These are phyloP conservation scores for Diplocarpon mali DNA, from an alignment of 2,329 filamentous ascomycete species.

Conservation along the genomic window DNA sequence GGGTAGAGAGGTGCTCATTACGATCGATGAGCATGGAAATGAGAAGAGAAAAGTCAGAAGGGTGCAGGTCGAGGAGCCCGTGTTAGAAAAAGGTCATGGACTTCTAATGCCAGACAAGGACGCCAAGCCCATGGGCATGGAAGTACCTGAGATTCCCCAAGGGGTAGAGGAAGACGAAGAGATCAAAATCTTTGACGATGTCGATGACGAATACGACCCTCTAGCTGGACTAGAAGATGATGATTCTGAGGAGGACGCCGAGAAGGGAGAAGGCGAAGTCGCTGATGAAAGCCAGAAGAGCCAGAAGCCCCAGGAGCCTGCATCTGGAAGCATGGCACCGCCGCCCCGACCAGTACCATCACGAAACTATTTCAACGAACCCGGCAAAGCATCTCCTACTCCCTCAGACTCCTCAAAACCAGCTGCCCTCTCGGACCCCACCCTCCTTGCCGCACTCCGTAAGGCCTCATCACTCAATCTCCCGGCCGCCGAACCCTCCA, in stretches of 20 bases:
- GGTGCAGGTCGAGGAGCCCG: conserved; percentile 32
- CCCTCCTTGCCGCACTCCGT: conserved; percentile 73
- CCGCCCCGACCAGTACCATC: conserved; percentile 34
- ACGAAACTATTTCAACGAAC: conserved; percentile 52
- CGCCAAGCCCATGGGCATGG: conserved; percentile 51
- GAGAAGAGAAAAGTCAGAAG: conserved; percentile 55
- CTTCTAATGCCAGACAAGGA: conserved; percentile 43
- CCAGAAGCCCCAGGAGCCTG: conserved; percentile 6
- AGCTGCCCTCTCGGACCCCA: conserved; percentile 58
- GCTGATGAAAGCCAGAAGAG: neutral
- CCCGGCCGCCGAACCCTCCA: conserved; percentile 29
- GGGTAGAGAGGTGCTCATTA: conserved; percentile 53
- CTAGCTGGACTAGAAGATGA: conserved; percentile 44
- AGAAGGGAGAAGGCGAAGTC: conserved; percentile 14
- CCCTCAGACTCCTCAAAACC: conserved; percentile 28
- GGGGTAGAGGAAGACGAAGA: conserved; percentile 39
- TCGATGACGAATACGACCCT: conserved; percentile 56
- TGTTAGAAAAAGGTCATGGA: conserved; percentile 30
- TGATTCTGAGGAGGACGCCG: conserved; percentile 32
- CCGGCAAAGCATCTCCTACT: conserved; percentile 32
- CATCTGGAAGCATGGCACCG: conserved; percentile 32
- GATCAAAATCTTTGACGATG: conserved; percentile 56
- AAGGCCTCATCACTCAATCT: conserved; percentile 62
- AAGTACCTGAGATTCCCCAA: conserved; percentile 46
- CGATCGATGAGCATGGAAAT: conserved; percentile 54